Percentiles rank a stretch among this genome's conserved stretches.
These are phyloP conservation scores for Suillus plorans DNA, from an alignment of 768 basidiomycete genomes.

Conservation along the genomic window DNA sequence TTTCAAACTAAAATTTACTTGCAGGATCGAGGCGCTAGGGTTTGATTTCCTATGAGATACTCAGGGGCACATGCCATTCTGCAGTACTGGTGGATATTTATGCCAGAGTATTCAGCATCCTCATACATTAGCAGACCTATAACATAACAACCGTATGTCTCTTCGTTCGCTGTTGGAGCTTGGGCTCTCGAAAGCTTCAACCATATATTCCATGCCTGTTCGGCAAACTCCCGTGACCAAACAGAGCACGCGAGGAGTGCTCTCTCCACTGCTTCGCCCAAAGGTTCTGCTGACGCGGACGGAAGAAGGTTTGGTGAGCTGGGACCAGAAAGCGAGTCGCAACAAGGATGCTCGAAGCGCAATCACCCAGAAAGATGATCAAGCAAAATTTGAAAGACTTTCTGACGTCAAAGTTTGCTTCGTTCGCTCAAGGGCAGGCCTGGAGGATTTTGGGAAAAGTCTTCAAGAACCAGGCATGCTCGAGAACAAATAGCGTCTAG, in stretches of 20 bases:
- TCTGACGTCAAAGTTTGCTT: background rate
- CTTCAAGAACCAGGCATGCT: constrained; percentile 2
- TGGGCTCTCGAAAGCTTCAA: background rate
- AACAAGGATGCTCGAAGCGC: background rate
- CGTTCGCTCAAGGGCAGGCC: background rate
- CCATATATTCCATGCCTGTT: background rate
- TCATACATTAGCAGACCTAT: background rate
- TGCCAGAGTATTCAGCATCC: background rate
- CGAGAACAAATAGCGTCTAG: background rate
- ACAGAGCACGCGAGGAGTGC: background rate
- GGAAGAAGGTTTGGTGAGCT: background rate
- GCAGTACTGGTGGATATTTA: no score
- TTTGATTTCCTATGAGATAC: no score
- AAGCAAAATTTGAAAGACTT: background rate
- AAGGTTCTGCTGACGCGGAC: background rate
- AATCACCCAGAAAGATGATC: background rate
- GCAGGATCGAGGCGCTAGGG: no score
- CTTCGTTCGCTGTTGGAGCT: background rate
- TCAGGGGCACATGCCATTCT: no score
- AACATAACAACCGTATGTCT: background rate
- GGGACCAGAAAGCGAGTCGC: background rate
- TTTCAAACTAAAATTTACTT: no score
- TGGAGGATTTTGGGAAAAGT: background rate
- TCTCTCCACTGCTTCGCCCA: background rate
- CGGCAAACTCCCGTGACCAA: background rate